Conservation (phyloP, 2,329 filamentous ascomycete genomes). For the Pseudogymnoascus sp. region DNA sequence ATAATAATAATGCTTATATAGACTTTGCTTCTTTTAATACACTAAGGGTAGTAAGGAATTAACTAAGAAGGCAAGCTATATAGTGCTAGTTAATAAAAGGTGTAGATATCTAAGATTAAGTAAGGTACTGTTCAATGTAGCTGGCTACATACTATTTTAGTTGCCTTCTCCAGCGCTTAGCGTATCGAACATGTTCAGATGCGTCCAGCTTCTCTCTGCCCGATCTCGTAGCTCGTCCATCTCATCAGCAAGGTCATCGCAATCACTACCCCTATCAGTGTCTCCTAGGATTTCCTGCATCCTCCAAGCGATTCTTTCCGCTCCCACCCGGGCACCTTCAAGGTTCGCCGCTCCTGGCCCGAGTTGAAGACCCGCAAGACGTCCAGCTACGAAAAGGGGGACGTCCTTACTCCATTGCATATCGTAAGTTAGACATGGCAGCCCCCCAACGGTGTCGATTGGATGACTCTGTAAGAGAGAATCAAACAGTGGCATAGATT, state of each 20-base stretch:
- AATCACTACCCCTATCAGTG: conserved; percentile 10
- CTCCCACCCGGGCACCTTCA: conserved; percentile 63
- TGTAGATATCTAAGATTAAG: no score
- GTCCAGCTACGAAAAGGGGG: conserved; percentile 63
- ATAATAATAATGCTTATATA: no score
- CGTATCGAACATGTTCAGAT: not conserved
- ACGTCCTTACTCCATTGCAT: conserved; percentile 67
- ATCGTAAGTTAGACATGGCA: conserved; percentile 68
- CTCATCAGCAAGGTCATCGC: not conserved
- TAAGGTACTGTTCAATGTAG: no score
- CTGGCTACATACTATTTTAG: not conserved
- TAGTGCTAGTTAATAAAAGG: no score
- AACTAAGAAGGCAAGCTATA: no score
- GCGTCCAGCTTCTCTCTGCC: not conserved
- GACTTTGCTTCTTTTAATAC: no score
- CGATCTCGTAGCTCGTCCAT: not conserved
- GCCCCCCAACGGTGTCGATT: conserved; percentile 52
- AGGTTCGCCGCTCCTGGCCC: conserved; percentile 68
- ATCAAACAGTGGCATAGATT: conserved; percentile 51
- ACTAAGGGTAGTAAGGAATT: no score
- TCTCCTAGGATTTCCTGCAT: conserved; percentile 50
- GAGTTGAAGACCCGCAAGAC: conserved; percentile 57
- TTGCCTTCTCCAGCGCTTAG: not conserved
- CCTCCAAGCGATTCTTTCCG: conserved; percentile 65
- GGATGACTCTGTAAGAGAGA: conserved; percentile 52